Percentiles rank a stretch among this genome's conserved stretches.
These are phyloP conservation scores for Neofusicoccum sp. DNA, from an alignment of 2,329 filamentous ascomycete genomes.

Conservation along the genomic window DNA sequence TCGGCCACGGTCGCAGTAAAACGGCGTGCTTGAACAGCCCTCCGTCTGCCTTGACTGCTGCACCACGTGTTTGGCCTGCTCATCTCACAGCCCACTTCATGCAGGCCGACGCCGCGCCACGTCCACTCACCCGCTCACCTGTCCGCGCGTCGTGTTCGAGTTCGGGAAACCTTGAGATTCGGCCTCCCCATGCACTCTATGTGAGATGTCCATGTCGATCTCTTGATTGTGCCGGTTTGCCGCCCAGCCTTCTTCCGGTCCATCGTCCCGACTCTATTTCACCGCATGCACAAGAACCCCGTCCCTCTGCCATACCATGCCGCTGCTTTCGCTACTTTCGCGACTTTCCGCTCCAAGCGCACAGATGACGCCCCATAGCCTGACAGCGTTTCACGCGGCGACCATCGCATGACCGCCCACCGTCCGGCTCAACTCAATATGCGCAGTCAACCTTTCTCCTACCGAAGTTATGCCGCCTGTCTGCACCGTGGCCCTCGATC, in stretches of 20 bases:
- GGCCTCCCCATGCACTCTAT: not conserved
- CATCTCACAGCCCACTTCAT: not conserved
- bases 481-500: no score
- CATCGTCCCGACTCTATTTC: not conserved
- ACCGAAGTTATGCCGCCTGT: no score
- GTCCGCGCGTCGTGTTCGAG: not conserved
- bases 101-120: not conserved
- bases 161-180: not conserved
- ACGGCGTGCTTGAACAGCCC: not conserved
- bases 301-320: no score
- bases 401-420: no score
- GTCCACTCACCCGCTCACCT: not conserved
- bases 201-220: slow-evolving; percentile 1
- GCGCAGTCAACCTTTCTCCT: no score
- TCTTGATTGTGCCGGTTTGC: not conserved
- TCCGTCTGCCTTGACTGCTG: not conserved
- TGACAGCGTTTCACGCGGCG: no score
- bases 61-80: not conserved
- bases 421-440: no score
- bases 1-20: not conserved
- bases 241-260: not conserved
- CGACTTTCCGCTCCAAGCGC: no score
- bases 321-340: no score
- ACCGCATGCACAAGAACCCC: no score
- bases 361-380: no score